A percentile compares a stretch with the other conserved stretches of the same genome.
phyloP scores from a whole-genome alignment of 2,329 filamentous ascomycete genomes.

The Aureobasidium sp. region DNA sequence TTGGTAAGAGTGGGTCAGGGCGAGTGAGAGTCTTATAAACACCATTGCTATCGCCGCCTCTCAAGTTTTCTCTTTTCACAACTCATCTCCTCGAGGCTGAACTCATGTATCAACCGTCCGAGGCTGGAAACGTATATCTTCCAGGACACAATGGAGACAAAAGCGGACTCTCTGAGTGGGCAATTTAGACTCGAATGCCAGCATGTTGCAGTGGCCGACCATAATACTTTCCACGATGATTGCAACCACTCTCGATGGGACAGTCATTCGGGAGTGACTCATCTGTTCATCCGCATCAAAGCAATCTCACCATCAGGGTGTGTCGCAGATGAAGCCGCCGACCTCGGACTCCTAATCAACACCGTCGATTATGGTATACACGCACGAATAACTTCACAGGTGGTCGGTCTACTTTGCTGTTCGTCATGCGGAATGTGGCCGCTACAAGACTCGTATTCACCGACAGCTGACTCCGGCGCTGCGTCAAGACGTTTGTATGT shows the following conservation, averaged over 20 bases:
- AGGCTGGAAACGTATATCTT: not conserved
- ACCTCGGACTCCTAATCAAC: not conserved
- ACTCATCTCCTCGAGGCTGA: not conserved
- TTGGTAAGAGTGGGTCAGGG: not conserved
- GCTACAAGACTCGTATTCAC: not conserved
- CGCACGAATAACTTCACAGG: not conserved
- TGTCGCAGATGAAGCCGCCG: not conserved
- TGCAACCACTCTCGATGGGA: not conserved
- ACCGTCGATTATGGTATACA: not conserved
- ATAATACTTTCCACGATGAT: not conserved
- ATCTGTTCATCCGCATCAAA: not conserved
- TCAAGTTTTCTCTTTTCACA: too few relatives aligned
- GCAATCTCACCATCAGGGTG: slow-evolving; percentile 4
- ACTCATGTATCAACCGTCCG: not conserved
- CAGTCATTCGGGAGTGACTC: not conserved
- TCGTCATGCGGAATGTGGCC: not conserved
- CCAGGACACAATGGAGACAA: not conserved
- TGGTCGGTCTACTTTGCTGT: not conserved
- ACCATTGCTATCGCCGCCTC: not conserved
- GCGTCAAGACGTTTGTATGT: not conserved
- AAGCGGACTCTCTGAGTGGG: not conserved
- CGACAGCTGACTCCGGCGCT: not conserved
- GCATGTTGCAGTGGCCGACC: not conserved
- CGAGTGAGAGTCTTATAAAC: not conserved
- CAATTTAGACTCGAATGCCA: not conserved